A percentile compares a stretch with the other conserved stretches of the same genome.
Conservation (phyloP, 768 basidiomycete genomes). For the Lactarius trivialis region DNA sequence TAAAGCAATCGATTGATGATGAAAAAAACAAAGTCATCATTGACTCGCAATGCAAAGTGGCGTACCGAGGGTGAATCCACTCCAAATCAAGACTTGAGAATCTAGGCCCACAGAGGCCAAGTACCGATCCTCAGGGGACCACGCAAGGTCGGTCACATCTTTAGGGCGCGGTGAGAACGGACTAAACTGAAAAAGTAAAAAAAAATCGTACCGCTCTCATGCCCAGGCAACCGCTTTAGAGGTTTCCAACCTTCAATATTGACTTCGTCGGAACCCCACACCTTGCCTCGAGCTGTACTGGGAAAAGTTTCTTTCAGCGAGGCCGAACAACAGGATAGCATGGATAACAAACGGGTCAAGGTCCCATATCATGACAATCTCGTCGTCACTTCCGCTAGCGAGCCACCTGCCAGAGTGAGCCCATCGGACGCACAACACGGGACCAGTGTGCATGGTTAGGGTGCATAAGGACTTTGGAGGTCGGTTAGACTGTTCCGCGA, state of each 20-base stretch:
- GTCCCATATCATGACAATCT: constrained; percentile 95
- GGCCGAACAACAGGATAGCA: background rate
- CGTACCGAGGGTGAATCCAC: constrained; percentile 83
- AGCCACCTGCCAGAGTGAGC: constrained; percentile 90
- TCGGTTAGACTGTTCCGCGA: constrained; percentile 57
- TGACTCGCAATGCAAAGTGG: background rate
- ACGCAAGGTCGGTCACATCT: constrained; percentile 96
- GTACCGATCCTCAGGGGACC: constrained; percentile 89
- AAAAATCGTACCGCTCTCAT: constrained; percentile 73
- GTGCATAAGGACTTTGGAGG: constrained; percentile 88
- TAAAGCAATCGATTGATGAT: background rate
- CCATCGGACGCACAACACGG: constrained; percentile 89
- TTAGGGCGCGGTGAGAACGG: background rate
- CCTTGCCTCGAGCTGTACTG: constrained; percentile 75
- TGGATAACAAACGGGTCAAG: constrained; percentile 75
- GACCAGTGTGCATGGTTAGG: constrained; percentile 88
- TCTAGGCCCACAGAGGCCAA: constrained; percentile 93
- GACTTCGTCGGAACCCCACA: constrained; percentile 92
- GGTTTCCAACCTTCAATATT: constrained; percentile 99
- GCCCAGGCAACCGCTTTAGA: constrained; percentile 83
- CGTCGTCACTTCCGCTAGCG: constrained; percentile 94
- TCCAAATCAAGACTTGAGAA: constrained; percentile 89
- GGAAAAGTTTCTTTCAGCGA: background rate
- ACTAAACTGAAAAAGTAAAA: constrained; percentile 5
- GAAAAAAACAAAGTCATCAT: background rate